These are phyloP conservation scores for Tagetes patula DNA, from an alignment of 129 eudicot species.

Conservation along the genomic window DNA sequence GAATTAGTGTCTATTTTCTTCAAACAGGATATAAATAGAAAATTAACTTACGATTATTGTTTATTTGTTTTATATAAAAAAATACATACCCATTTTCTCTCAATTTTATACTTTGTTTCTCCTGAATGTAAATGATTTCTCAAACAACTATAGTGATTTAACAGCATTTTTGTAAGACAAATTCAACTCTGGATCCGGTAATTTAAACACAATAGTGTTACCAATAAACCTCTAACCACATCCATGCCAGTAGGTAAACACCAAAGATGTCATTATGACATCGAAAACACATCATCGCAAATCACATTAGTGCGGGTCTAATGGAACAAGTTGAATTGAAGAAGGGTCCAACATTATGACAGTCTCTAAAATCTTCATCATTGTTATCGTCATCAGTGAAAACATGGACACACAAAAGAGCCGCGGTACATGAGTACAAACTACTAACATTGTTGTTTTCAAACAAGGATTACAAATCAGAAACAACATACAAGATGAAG, in stretches of 20 bases:
- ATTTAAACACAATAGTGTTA: too few species aligned
- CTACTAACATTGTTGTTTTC: not conserved
- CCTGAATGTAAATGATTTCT: too few species aligned
- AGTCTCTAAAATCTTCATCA: constrained; percentile 11
- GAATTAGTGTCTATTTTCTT: not conserved
- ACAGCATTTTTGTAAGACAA: too few species aligned
- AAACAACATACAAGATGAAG: constrained; percentile 18
- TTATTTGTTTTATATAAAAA: not conserved
- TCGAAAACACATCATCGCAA: not conserved
- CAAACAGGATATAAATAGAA: not conserved
- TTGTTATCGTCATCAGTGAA: not conserved
- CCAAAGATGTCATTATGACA: not conserved
- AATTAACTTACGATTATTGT: not conserved
- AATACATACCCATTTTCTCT: not conserved
- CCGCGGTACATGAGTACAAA: not conserved
- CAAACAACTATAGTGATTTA: too few species aligned
- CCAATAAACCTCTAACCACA: not conserved
- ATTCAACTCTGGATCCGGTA: too few species aligned
- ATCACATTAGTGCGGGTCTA: not conserved
- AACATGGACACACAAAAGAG: constrained; percentile 18
- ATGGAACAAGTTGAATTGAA: constrained; percentile 1
- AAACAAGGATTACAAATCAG: constrained; percentile 9
- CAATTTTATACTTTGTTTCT: too few species aligned
- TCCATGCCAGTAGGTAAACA: not conserved
- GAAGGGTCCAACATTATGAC: constrained; percentile 1